Conservation (phyloP, 345 rosid species). For the Psidium friedrichsthalianum region DNA sequence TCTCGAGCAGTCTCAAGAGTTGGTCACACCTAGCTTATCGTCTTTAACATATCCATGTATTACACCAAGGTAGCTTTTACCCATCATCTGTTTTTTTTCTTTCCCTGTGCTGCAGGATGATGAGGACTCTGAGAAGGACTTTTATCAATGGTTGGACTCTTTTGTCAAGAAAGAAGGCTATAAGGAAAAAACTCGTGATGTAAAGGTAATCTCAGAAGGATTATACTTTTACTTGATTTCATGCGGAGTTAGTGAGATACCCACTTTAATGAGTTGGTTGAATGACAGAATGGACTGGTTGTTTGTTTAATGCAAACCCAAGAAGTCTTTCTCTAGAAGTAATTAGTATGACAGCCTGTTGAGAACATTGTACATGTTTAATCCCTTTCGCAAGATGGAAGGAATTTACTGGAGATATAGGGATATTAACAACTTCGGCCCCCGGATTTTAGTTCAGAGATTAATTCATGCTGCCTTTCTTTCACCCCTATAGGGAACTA, state of each 20-base stretch:
- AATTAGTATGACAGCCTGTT: not conserved
- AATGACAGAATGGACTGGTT: not conserved
- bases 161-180: conserved; percentile 83
- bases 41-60: not conserved
- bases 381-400: too few species aligned
- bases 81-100: not conserved
- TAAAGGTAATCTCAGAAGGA: conserved; percentile 41
- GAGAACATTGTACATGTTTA: not conserved
- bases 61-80: not conserved
- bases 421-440: not conserved
- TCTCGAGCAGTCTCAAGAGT: not conserved
- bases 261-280: not conserved
- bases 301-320: not conserved
- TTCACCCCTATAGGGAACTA: not conserved
- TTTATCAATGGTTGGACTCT: conserved; percentile 77
- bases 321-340: not conserved
- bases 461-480: not conserved
- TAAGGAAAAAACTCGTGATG: conserved; percentile 34
- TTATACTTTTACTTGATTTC: not conserved
- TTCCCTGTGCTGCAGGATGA: conserved; percentile 37
- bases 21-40: not conserved
- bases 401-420: too few species aligned
- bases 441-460: not conserved
- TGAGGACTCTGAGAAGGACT: conserved; percentile 81
- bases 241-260: not conserved